Base-by-base conservation (phyloP, 371 early-diverging fungal genomes). In the Syncephalis plumigaleata region DNA sequence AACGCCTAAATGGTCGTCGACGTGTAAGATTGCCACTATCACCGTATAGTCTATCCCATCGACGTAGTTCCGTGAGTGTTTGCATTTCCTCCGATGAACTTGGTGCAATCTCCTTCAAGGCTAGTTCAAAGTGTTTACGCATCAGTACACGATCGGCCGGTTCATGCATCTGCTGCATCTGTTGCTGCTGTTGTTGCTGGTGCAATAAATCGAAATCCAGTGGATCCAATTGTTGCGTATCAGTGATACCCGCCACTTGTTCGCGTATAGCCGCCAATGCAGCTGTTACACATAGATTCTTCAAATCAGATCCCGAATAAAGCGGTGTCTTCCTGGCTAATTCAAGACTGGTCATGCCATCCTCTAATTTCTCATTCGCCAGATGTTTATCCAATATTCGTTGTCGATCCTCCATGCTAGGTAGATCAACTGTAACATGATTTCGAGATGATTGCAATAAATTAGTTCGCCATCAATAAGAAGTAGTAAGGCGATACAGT, bases 281-380 rank as follows among this genome's bases (percentile, higher is more conserved):
- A 0, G 98, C 93, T 16, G 94, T 81, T 25, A 98, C 80, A 65
- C 95, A 94, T 44, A 98, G 59, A 59, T 97, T 98, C 68, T 95
- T 98, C 52, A 99, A 68, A 61, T 99, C 99, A 37, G 91, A 91
- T n/a, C 98, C 99, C 18, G 95, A 91, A 52, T 77, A 93, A 45
- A 74, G 66, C 15, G 67, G 64, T 1, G 92, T 87, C 26, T 66
- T 64, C 55, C 68, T 65, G 5, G 87, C 89, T 36, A 87, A 53
- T 20, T 67, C 66, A 48, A 52, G 50, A 38, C 80, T 31, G 20
- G 71, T 70, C 1, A 80, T 59, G 15, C 54, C 60, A 9, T 42
- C 39, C 5, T 67, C 67, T 44, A 86, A 55, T 9, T 66, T 51
- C 54, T 92, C 92, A 44, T 81, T 87, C 21, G 61, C 59, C 44